These are phyloP conservation scores for Pholiota molesta DNA, from an alignment of 768 basidiomycete species.

Conservation along the genomic window DNA sequence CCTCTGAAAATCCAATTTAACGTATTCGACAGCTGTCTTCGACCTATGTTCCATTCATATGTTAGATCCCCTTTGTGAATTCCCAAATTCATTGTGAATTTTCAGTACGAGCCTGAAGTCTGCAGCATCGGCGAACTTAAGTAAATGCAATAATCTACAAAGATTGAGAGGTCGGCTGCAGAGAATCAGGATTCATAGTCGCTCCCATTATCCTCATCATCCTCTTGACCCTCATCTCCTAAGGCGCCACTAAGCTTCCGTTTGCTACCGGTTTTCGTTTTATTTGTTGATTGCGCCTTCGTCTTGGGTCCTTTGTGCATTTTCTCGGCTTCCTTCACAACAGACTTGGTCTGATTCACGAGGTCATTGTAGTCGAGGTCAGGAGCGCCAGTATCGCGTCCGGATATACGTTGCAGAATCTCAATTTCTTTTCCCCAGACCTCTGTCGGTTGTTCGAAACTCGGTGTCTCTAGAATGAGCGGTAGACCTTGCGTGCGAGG, in stretches of 20 bases:
- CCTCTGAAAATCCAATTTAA: background rate
- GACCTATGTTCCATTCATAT: too few relatives aligned
- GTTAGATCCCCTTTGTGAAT: too few relatives aligned
- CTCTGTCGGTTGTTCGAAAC: slow-evolving; percentile 57
- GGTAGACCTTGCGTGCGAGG: slow-evolving; percentile 70
- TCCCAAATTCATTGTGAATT: too few relatives aligned
- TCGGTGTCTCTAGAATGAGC: slow-evolving; percentile 82
- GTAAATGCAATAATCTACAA: too few relatives aligned
- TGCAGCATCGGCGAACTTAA: too few relatives aligned
- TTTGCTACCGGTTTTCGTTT: background rate
- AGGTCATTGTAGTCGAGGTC: slow-evolving; percentile 7
- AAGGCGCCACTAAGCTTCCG: slow-evolving; percentile 5
- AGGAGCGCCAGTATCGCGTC: slow-evolving; percentile 4
- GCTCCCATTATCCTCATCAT: background rate
- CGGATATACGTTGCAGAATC: slow-evolving; percentile 52
- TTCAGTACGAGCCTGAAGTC: too few relatives aligned
- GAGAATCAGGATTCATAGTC: too few relatives aligned
- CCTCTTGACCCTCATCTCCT: slow-evolving; percentile 4
- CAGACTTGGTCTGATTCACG: slow-evolving; percentile 17
- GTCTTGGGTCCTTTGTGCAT: background rate
- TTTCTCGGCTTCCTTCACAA: slow-evolving; percentile 20
- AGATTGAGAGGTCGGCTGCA: too few relatives aligned
- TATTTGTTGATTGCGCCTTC: slow-evolving; percentile 8
- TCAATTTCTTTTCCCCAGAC: slow-evolving; percentile 79
- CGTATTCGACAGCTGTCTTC: too few relatives aligned